Conservation (phyloP, 805 yeast species). For the Candida maesae region DNA sequence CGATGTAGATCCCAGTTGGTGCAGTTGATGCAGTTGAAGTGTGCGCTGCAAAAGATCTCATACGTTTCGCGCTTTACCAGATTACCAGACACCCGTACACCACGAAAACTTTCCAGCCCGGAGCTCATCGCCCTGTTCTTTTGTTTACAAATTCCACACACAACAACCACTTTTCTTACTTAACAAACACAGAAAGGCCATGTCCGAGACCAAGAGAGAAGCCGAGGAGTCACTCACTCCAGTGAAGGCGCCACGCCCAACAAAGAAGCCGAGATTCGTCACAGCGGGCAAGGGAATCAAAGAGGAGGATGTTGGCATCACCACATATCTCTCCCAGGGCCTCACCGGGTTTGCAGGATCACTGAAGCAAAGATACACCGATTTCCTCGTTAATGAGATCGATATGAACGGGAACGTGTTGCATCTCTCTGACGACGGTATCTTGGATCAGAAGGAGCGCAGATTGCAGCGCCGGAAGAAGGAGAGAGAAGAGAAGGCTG, state of each 20-base stretch:
- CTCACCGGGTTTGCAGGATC: slow-evolving; percentile 69
- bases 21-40: too few species aligned
- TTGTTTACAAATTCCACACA: too few species aligned
- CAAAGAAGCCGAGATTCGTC: slow-evolving; percentile 21
- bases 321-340: slow-evolving; percentile 54
- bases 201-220: slow-evolving; percentile 24
- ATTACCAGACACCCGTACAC: slow-evolving; percentile 6
- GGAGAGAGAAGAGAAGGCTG: slow-evolving; percentile 23
- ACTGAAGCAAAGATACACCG: slow-evolving; percentile 87
- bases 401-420: slow-evolving; percentile 64
- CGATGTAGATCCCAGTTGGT: too few species aligned
- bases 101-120: slow-evolving; percentile 15
- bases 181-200: background rate
- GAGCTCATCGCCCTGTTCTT: background rate
- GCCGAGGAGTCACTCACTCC: slow-evolving; percentile 12
- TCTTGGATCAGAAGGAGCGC: slow-evolving; percentile 47
- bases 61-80: too few species aligned
- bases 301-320: slow-evolving; percentile 86
- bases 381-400: slow-evolving; percentile 90
- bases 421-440: slow-evolving; percentile 72
- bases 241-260: slow-evolving; percentile 12
- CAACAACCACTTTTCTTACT: too few species aligned
- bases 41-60: too few species aligned
- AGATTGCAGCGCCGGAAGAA: slow-evolving; percentile 33
- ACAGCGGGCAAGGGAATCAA: slow-evolving; percentile 40